Conservation (phyloP, 331 rosid genomes). For the Stylosanthes scabra region DNA sequence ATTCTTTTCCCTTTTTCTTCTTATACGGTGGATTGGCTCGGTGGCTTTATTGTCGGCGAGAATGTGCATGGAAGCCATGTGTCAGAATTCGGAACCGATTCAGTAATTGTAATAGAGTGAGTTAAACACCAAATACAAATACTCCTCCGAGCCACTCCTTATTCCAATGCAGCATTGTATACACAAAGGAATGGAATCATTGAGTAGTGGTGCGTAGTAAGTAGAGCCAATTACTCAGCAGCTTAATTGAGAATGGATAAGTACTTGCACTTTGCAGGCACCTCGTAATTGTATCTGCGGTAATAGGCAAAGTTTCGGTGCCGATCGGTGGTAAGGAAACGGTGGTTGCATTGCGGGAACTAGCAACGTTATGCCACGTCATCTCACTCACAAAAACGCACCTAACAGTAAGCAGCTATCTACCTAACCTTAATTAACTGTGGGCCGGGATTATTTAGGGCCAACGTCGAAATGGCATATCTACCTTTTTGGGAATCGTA, state of each 20-base stretch:
- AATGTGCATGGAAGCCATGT: slow-evolving; percentile 41
- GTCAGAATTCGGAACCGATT: background rate
- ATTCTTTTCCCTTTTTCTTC: background rate
- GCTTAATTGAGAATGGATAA: background rate
- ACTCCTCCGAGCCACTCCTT: too few species aligned
- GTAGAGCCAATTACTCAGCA: too few species aligned
- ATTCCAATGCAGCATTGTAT: too few species aligned
- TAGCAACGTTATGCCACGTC: slow-evolving; percentile 9
- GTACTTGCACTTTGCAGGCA: background rate
- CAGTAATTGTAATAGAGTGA: background rate
- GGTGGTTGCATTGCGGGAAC: slow-evolving; percentile 17
- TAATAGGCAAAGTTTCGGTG: slow-evolving; percentile 19
- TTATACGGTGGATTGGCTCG: too few species aligned
- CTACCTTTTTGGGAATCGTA: background rate
- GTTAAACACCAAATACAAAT: too few species aligned
- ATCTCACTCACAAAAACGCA: background rate
- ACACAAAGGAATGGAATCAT: too few species aligned
- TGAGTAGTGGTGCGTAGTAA: too few species aligned
- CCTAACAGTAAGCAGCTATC: background rate
- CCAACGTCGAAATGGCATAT: slow-evolving; percentile 20
- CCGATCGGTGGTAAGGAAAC: slow-evolving; percentile 19
- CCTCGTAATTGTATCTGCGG: slow-evolving; percentile 1
- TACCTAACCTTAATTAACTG: background rate
- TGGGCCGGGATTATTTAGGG: background rate
- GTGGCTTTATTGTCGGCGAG: slow-evolving; percentile 24